Base-by-base conservation (phyloP, 2,329 filamentous ascomycete species). In the Penicillium sp. region DNA sequence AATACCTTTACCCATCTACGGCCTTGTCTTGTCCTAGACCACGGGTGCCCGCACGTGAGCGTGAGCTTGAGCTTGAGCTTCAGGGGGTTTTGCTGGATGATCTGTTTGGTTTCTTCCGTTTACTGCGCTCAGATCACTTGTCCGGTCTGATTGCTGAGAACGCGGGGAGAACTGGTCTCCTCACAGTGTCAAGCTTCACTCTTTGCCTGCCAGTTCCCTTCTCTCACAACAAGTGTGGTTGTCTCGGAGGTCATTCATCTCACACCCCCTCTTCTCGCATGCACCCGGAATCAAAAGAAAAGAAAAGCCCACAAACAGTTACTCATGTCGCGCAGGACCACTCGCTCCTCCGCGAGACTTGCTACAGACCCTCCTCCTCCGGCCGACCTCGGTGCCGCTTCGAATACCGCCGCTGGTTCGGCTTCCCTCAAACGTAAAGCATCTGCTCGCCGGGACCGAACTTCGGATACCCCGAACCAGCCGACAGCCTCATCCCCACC, bases 291-390 rank as follows among this genome's bases (percentile, higher is more conserved):
- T 40, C n/a, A 40, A 24, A 40, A 40, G 7, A 27, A 27, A 42
- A 29, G 9, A 23, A 27, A 29, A 42, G 29, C n/a, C 15, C 39
- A 29, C 26, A 55, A 68, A 65, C 68, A 70, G 59, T 72, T 80
- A 87, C 90, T 93, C 86, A 97, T 96, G 91, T 90, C 90, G 85
- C 80, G 86, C 84, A 97, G 92, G 90, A 87, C 94, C 69, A 97
- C 93, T 82, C 91, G 93, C 81, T 94, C 92, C 69, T 88, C 92
- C 75, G 89, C 92, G 80, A 91, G 91, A 81, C 87, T 90, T 84
- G 90, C 90, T 79, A 88, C 90, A 76, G 81, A 80, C 62, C 68
- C 74, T 59, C 67, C 76, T 61, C 69, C 39, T 24, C 69, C 77
- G 64, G 66, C 74, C 64, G 66, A 60, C 75, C 54, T 68, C 70